Evolutionary conservation across 2,329 filamentous ascomycete genomes (phyloP).

Genomic region (Fusarium sp.): DNA sequence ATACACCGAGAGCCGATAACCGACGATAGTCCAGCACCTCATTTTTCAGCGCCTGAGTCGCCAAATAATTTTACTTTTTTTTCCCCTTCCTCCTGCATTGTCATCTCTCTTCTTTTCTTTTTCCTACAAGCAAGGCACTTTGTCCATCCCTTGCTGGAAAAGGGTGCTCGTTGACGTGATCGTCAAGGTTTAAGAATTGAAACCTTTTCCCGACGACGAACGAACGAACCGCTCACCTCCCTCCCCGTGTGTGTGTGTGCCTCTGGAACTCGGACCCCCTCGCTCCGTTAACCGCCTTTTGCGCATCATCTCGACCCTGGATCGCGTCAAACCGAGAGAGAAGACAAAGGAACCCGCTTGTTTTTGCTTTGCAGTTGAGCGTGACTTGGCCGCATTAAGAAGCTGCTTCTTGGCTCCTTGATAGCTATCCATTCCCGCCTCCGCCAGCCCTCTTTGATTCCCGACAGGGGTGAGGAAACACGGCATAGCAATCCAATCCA

Average conservation of each 20-base stretch:
- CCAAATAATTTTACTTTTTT: slow-evolving; percentile 38
- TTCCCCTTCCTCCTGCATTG: not conserved
- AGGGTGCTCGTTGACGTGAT: slow-evolving; percentile 38
- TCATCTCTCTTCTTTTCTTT: not conserved
- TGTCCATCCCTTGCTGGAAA: slow-evolving; percentile 18
- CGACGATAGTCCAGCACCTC: slow-evolving; percentile 15
- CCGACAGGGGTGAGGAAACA: not conserved
- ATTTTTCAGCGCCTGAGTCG: slow-evolving; percentile 17
- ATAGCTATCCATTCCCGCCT: slow-evolving; percentile 18
- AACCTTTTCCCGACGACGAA: slow-evolving; percentile 13
- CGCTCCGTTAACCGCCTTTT: slow-evolving; percentile 25
- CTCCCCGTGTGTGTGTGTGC: not conserved
- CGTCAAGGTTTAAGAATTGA: slow-evolving; percentile 33
- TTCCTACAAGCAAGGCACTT: not conserved
- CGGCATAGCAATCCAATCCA: not conserved
- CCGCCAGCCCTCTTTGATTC: too few species aligned
- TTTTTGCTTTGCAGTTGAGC: not conserved
- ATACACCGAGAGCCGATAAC: slow-evolving; percentile 42
- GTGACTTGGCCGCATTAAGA: slow-evolving; percentile 31
- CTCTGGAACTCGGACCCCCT: not conserved
- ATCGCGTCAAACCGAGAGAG: slow-evolving; percentile 40
- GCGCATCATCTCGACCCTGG: slow-evolving; percentile 34
- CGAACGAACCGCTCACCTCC: not conserved
- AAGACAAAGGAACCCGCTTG: not conserved
- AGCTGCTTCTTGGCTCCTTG: slow-evolving; percentile 29